Evolutionary conservation across 768 basidiomycete genomes (phyloP), one percentile per base, ranked within the genome.

Genomic region (Mycena galopus): DNA sequence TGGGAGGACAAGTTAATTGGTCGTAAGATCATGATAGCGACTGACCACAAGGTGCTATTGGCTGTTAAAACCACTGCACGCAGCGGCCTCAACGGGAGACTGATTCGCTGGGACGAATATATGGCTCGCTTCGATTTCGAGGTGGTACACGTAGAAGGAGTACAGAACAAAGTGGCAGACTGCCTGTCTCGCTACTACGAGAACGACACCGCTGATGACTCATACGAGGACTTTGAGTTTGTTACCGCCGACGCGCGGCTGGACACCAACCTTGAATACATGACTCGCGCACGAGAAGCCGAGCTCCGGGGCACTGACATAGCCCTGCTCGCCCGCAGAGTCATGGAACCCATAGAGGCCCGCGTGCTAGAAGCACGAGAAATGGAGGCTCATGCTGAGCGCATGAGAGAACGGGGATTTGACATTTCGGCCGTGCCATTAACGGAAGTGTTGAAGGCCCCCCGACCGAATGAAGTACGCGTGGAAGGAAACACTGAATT

Each of bases 131-230:
- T n/a, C n/a, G n/a, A n/a, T n/a, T n/a, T n/a, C n/a, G n/a, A n/a
- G n/a, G n/a, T n/a, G n/a, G n/a, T n/a, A n/a, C n/a, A n/a, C n/a
- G n/a, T n/a, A n/a, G n/a, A n/a, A n/a, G n/a, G n/a, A n/a, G n/a
- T 29, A 2, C 65, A 57, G 14, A 66, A 66, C 37, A 66, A 66
- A n/a, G 65, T 66, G 1, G 65, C 65, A 2, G 65, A 66, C n/a
- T 66, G 65, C 19, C 56, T 66, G 12, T 66, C 65, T 3, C 53
- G 65, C 2, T 27, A 37, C 16, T 57, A 57, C n/a, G 65, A 66
- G n/a, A 58, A 44, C 29, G 65, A 66, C 25, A 35, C 37, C 12
- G 25, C 9, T 1, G 21, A 16, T 5, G 56, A 56, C 39, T 17
- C 25, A 3, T 56, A 42, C 30, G 35, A 19, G 5, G 23, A 55